phyloP scores from a whole-genome alignment of 345 rosid genomes.

The Tarenaya hassleriana region DNA sequence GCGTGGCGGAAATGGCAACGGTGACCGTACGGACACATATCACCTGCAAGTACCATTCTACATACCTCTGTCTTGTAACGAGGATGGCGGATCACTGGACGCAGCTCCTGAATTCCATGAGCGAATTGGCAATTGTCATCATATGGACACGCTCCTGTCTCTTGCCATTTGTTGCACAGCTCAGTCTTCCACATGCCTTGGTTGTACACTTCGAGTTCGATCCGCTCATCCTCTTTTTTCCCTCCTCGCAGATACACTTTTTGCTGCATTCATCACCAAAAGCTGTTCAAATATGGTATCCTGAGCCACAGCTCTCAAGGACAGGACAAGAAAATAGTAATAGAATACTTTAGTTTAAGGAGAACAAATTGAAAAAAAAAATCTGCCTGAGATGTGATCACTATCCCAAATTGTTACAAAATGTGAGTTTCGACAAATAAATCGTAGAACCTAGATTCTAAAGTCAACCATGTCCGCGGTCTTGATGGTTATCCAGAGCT shows the following conservation, averaged over 20 bases:
- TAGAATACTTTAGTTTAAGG: too few species aligned
- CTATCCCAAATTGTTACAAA: not conserved
- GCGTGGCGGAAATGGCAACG: constrained; percentile 95
- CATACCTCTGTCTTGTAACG: constrained; percentile 89
- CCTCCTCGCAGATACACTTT: constrained; percentile 30
- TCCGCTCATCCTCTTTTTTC: constrained; percentile 40
- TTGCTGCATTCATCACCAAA: constrained; percentile 30
- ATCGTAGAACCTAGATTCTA: constrained; percentile 2
- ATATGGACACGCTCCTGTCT: constrained; percentile 78
- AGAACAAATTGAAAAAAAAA: too few species aligned
- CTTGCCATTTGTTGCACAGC: constrained; percentile 97
- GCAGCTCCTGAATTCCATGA: constrained; percentile 78
- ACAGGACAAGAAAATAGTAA: not conserved
- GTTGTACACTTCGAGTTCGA: constrained; percentile 63
- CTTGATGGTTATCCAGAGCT: constrained; percentile 5
- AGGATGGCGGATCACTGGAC: constrained; percentile 89
- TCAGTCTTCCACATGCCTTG: constrained; percentile 92
- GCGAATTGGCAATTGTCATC: constrained; percentile 82
- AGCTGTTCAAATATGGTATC: not conserved
- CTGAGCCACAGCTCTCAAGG: not conserved
- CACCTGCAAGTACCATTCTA: constrained; percentile 77
- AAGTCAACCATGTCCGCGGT: not conserved
- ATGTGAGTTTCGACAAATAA: not conserved
- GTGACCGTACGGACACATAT: constrained; percentile 80
- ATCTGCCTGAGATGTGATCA: too few species aligned